phyloP scores from a whole-genome alignment of 1,139 yeast species.

The Zygoascus meyerae region DNA sequence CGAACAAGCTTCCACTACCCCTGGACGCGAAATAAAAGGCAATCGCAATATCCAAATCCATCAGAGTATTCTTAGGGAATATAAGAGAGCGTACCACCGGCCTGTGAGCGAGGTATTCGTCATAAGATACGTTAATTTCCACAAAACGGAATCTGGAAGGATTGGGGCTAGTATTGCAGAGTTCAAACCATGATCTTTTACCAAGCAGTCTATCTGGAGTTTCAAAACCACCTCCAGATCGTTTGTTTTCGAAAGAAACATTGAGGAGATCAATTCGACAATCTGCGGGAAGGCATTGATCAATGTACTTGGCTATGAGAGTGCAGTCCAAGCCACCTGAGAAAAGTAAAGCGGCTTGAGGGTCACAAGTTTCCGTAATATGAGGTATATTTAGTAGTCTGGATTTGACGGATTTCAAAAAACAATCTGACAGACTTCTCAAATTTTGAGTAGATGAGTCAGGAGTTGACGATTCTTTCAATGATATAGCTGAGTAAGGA shows the following conservation, averaged over 20 bases:
- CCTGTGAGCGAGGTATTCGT: slow-evolving; percentile 51
- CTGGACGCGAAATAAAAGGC: slow-evolving; percentile 90
- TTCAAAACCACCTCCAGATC: slow-evolving; percentile 49
- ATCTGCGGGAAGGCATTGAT: slow-evolving; percentile 33
- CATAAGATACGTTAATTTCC: slow-evolving; percentile 68
- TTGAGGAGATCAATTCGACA: slow-evolving; percentile 68
- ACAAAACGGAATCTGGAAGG: slow-evolving; percentile 41
- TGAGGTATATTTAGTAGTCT: slow-evolving; percentile 49
- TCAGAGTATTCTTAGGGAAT: slow-evolving; percentile 81
- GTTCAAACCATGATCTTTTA: slow-evolving; percentile 49
- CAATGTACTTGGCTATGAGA: slow-evolving; percentile 48
- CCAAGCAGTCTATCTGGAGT: slow-evolving; percentile 86
- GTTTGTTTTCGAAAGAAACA: slow-evolving; percentile 90
- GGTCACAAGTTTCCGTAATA: slow-evolving; percentile 11
- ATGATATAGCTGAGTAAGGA: slow-evolving; percentile 13
- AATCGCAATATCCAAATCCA: slow-evolving; percentile 91
- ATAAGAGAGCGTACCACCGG: slow-evolving; percentile 57
- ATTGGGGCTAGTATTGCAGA: slow-evolving; percentile 25
- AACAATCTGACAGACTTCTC: not conserved
- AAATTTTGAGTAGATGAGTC: not conserved
- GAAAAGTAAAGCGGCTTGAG: slow-evolving; percentile 57
- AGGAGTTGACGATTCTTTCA: not conserved
- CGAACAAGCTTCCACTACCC: slow-evolving; percentile 38
- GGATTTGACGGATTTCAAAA: slow-evolving; percentile 38
- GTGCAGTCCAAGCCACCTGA: slow-evolving; percentile 97